Percentiles rank a stretch among this genome's conserved stretches.
phyloP scores from a whole-genome alignment of 208 protist genomes.

The Naegleria lovaniensis region DNA sequence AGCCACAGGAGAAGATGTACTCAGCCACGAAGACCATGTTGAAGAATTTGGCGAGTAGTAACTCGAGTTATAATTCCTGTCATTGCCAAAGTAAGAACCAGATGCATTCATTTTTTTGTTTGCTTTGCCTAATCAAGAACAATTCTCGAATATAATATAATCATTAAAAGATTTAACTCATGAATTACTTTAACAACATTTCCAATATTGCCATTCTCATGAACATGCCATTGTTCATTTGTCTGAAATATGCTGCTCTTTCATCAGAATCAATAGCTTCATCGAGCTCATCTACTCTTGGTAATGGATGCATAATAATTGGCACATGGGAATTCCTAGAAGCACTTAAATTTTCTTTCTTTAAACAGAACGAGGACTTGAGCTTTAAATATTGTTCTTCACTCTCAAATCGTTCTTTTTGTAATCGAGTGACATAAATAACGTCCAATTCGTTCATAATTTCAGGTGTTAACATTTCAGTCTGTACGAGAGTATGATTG shows the following conservation, averaged over 20 bases:
- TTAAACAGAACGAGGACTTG: constrained; percentile 64
- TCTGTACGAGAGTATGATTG: background rate
- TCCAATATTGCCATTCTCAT: constrained; percentile 95
- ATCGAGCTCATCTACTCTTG: constrained; percentile 90
- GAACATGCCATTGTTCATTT: constrained; percentile 94
- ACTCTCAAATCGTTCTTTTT: constrained; percentile 89
- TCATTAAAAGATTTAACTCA: too few species aligned
- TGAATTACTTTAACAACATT: background rate
- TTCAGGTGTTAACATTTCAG: constrained; percentile 42
- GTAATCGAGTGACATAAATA: constrained; percentile 90
- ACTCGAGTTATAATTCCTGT: too few species aligned
- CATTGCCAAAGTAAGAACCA: background rate
- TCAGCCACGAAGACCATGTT: background rate
- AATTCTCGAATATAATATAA: too few species aligned
- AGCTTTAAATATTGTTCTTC: constrained; percentile 70
- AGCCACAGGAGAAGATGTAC: background rate
- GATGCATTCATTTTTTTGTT: background rate
- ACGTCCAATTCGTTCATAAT: constrained; percentile 83
- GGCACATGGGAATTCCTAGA: constrained; percentile 65
- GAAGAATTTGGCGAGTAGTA: too few species aligned
- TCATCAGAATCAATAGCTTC: constrained; percentile 82
- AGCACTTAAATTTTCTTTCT: constrained; percentile 55
- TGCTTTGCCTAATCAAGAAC: background rate
- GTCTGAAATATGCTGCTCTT: constrained; percentile 91
- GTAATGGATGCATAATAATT: constrained; percentile 96